phyloP scores from a whole-genome alignment of 1,139 yeast species.

The Zygosaccharomyces sapae region DNA sequence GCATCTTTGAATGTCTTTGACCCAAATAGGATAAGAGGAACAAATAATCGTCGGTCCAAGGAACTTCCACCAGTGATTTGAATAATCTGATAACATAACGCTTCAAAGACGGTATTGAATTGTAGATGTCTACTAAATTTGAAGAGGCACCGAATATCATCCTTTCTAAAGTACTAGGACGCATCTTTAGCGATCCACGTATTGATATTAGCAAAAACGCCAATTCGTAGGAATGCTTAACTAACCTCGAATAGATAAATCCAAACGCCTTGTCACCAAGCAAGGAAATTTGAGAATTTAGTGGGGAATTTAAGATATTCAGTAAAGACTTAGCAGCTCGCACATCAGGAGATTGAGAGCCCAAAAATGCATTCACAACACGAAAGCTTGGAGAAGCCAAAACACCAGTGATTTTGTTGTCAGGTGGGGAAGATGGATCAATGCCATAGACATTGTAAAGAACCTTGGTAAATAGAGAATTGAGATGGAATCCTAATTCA shows the following conservation, averaged over 20 bases:
- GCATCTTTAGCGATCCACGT: constrained; percentile 47
- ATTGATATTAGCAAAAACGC: constrained; percentile 49
- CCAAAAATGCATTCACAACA: constrained; percentile 56
- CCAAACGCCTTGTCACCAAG: constrained; percentile 25
- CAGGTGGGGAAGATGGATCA: constrained; percentile 42
- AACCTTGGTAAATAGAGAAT: constrained; percentile 54
- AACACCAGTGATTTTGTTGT: constrained; percentile 46
- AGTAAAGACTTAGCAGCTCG: constrained; percentile 47
- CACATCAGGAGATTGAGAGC: constrained; percentile 47
- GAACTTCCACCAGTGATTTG: constrained; percentile 56
- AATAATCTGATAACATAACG: constrained; percentile 53
- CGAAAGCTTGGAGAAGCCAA: constrained; percentile 49
- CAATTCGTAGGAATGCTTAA: constrained; percentile 40
- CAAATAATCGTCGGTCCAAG: constrained; percentile 61
- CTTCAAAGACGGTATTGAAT: constrained; percentile 47
- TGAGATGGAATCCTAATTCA: constrained; percentile 56
- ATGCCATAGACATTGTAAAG: constrained; percentile 56
- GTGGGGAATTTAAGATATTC: constrained; percentile 45
- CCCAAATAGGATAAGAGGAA: constrained; percentile 82
- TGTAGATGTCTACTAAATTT: constrained; percentile 56
- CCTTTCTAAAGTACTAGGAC: constrained; percentile 64
- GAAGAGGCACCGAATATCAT: constrained; percentile 55
- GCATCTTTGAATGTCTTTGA: constrained; percentile 52
- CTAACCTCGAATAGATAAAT: constrained; percentile 26
- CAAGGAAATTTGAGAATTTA: constrained; percentile 19